Percentiles rank a stretch among this genome's conserved stretches.
Conservation (phyloP, 2,329 filamentous ascomycete genomes). For the Pyrenochaeta sp. region DNA sequence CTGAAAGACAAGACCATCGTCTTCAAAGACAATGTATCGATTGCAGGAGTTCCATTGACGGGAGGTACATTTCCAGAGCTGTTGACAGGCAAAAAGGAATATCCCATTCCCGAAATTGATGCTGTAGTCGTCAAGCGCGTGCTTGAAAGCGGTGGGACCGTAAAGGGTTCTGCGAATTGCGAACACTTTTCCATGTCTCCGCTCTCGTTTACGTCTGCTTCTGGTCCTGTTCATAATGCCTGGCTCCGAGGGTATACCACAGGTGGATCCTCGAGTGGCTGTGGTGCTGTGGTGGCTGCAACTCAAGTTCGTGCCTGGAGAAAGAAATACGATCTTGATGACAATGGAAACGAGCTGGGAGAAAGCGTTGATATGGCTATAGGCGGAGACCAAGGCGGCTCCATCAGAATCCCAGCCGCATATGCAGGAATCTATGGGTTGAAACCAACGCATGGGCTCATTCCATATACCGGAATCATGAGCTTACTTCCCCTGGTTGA, state of each 20-base stretch:
- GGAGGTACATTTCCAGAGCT: conserved; percentile 51
- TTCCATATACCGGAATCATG: conserved; percentile 56
- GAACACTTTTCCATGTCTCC: conserved; percentile 57
- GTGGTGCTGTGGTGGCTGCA: conserved; percentile 41
- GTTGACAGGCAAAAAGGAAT: conserved; percentile 46
- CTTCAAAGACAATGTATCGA: conserved; percentile 59
- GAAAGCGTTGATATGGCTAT: conserved; percentile 48
- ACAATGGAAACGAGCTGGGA: conserved; percentile 26
- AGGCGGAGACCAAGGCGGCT: conserved; percentile 47
- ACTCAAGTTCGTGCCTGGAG: conserved; percentile 34
- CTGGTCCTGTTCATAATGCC: conserved; percentile 54
- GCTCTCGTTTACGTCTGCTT: conserved; percentile 54
- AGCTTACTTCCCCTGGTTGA: conserved; percentile 54
- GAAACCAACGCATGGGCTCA: conserved; percentile 57
- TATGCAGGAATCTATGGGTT: conserved; percentile 42
- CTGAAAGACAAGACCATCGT: conserved; percentile 46
- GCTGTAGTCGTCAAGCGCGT: conserved; percentile 55
- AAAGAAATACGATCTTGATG: conserved; percentile 22
- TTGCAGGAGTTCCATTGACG: conserved; percentile 55
- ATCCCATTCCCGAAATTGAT: conserved; percentile 50
- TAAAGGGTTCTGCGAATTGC: conserved; percentile 56
- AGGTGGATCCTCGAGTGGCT: conserved; percentile 46
- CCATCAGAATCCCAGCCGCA: conserved; percentile 40
- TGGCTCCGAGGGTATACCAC: conserved; percentile 46
- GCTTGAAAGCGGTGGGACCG: conserved; percentile 51